Percentiles rank a stretch among this genome's conserved stretches.
Conservation (phyloP, 1,284 basidiomycete genomes). For the Grifola frondosa region DNA sequence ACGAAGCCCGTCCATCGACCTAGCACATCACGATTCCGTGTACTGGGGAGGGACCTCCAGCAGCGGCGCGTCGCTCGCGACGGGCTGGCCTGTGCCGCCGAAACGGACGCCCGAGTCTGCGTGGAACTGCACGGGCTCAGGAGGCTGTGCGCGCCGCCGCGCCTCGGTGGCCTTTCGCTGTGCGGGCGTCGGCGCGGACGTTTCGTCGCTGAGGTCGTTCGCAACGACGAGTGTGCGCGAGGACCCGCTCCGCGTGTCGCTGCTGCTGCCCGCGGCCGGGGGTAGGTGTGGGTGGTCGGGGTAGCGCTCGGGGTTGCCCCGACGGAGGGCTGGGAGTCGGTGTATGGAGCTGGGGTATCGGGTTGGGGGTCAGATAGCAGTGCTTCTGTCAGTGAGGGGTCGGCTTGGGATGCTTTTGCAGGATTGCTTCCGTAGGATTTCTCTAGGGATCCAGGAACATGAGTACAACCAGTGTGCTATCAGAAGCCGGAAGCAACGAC, state of each 20-base stretch:
- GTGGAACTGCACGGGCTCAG: conserved; percentile 15
- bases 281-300: conserved; percentile 1
- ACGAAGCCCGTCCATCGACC: too few relatives aligned
- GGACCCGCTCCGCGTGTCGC: conserved; percentile 1
- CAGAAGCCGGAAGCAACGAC: too few relatives aligned
- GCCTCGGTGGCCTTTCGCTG: conserved; percentile 22
- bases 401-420: too few relatives aligned
- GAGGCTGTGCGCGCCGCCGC: not conserved
- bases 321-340: too few relatives aligned
- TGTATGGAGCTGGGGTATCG: not conserved
- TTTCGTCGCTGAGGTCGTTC: conserved; percentile 9
- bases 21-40: conserved; percentile 18
- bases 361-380: too few relatives aligned
- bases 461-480: too few relatives aligned
- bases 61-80: conserved; percentile 8
- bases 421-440: too few relatives aligned
- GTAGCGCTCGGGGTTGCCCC: too few relatives aligned
- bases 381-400: too few relatives aligned
- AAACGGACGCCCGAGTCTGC: conserved; percentile 27
- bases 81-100: conserved; percentile 15
- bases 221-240: conserved; percentile 15
- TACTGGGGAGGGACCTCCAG: conserved; percentile 25
- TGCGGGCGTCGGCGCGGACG: conserved; percentile 10
- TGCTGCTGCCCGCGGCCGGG: conserved; percentile 1
- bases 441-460: too few relatives aligned